Evolutionary conservation across 495 filamentous ascomycete species (phyloP).

Genomic region (Podospora bellae-mahoneyi): DNA sequence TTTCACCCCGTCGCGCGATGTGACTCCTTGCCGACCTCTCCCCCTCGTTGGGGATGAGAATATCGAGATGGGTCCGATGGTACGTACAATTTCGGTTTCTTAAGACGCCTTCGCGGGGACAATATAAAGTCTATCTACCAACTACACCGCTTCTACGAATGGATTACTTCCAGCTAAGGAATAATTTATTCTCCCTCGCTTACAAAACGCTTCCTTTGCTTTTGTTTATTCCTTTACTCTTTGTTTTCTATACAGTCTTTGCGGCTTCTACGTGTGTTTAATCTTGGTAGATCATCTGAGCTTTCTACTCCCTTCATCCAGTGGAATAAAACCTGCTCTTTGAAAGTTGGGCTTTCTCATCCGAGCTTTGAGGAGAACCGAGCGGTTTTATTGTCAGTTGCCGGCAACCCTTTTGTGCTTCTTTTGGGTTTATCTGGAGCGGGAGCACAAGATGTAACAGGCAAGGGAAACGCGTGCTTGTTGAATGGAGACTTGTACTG

Average conservation of each 20-base stretch:
- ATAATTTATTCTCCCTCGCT: too few relatives aligned
- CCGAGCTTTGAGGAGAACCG: background rate
- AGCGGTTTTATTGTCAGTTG: background rate
- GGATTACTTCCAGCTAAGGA: too few relatives aligned
- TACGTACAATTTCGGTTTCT: background rate
- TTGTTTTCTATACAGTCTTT: too few relatives aligned
- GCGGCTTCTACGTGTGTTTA: too few relatives aligned
- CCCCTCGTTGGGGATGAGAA: background rate
- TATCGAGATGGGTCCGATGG: background rate
- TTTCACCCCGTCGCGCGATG: background rate
- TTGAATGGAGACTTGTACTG: background rate
- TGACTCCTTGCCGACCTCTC: background rate
- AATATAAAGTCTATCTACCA: too few relatives aligned
- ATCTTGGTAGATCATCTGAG: background rate
- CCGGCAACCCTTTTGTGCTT: background rate
- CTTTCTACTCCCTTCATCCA: background rate
- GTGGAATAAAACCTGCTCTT: too few relatives aligned
- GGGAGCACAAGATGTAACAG: too few relatives aligned
- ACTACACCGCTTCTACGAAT: too few relatives aligned
- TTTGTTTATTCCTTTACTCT: too few relatives aligned
- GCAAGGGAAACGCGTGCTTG: too few relatives aligned
- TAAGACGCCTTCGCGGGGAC: background rate
- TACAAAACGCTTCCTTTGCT: too few relatives aligned
- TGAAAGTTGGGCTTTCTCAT: background rate
- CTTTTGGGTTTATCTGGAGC: background rate